Percentiles rank a stretch among this genome's conserved stretches.
Conservation (phyloP, 2,329 filamentous ascomycete species). For the Pseudogymnoascus sp. region DNA sequence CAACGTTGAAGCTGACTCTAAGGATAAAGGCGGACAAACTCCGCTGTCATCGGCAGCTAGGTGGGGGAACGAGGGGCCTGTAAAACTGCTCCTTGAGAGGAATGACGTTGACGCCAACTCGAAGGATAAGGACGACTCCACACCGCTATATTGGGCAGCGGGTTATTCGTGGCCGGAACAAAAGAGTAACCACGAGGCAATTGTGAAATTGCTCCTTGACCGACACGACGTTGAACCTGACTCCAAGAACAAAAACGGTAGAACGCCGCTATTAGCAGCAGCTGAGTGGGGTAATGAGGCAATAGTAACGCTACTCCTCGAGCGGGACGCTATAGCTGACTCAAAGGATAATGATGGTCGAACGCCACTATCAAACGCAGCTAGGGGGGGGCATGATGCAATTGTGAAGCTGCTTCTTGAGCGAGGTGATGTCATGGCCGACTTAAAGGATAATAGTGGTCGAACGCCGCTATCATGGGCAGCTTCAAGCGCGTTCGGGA, state of each 20-base stretch:
- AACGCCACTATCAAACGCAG: neutral
- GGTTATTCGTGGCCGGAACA: too few species aligned
- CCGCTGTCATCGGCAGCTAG: neutral
- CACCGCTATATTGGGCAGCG: neutral
- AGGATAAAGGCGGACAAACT: neutral
- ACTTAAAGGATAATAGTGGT: neutral
- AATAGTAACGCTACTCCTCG: too few species aligned
- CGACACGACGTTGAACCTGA: neutral
- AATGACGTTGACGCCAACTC: neutral
- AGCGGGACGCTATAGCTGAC: too few species aligned
- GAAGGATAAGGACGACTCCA: neutral
- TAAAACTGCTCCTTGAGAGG: neutral
- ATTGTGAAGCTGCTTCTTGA: conserved; percentile 3
- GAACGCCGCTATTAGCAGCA: too few species aligned
- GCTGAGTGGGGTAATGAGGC: too few species aligned
- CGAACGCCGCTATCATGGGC: too few species aligned
- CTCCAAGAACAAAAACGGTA: neutral
- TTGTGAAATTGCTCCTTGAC: conserved; percentile 6
- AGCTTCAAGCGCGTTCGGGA: too few species aligned
- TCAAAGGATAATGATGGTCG: too few species aligned
- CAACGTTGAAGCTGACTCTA: neutral
- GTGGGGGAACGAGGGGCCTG: neutral
- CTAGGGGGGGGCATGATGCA: neutral
- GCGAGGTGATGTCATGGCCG: neutral
- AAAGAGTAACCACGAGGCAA: neutral